Evolutionary conservation across 306 rosid species (phyloP).

Genomic region (Malus orientalis): DNA sequence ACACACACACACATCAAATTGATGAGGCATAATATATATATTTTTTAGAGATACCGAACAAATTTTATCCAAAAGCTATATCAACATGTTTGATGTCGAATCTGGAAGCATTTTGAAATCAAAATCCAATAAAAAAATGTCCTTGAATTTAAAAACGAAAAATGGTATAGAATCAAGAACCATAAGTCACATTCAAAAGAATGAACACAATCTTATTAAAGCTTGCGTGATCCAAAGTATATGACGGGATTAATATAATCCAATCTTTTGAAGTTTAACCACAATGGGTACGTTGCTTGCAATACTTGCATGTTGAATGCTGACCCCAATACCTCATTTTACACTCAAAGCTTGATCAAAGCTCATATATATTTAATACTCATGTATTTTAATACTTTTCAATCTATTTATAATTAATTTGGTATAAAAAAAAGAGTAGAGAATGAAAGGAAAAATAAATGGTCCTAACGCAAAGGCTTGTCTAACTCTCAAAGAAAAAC

Average conservation of each 20-base stretch:
- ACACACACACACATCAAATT: background rate
- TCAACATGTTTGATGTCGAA: no score
- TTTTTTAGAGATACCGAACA: no score
- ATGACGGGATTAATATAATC: background rate
- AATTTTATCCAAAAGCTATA: no score
- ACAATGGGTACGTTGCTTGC: constrained; percentile 1
- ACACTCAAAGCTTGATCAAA: constrained; percentile 1
- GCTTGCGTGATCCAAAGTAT: background rate
- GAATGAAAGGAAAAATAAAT: no score
- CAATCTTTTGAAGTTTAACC: background rate
- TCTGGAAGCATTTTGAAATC: background rate
- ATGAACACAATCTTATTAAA: background rate
- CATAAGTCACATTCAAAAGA: background rate
- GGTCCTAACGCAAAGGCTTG: no score
- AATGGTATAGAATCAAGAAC: background rate
- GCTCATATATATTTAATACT: no score
- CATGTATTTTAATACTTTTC: no score
- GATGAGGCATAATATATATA: background rate
- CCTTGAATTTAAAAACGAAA: background rate
- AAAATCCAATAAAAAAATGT: background rate
- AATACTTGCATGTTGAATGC: background rate
- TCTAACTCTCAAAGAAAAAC: no score
- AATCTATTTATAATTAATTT: no score
- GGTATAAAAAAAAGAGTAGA: no score
- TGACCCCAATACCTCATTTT: background rate